Conservation (phyloP, 805 yeast genomes). For the Komagataella kurtzmanii region DNA sequence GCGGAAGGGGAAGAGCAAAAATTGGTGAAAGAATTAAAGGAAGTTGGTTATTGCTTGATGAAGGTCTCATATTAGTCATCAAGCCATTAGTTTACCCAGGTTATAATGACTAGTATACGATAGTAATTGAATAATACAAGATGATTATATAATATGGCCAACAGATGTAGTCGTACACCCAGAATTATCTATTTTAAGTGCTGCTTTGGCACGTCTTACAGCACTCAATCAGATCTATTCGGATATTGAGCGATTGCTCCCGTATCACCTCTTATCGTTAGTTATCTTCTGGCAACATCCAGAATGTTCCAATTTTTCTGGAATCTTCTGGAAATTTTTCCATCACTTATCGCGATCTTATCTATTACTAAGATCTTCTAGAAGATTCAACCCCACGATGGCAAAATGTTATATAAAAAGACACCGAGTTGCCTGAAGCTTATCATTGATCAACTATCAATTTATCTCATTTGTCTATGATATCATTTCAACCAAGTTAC, state of each 20-base stretch:
- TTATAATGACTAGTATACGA: too few relatives aligned
- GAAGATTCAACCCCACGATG: neutral
- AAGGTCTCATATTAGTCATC: too few relatives aligned
- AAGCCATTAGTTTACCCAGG: neutral
- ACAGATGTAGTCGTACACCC: neutral
- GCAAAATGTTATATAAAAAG: neutral
- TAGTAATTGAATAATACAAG: too few relatives aligned
- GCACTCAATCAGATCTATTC: neutral
- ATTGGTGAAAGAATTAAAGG: neutral
- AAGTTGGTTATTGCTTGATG: too few relatives aligned
- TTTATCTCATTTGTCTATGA: neutral
- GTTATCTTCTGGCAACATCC: neutral
- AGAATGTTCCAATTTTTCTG: neutral
- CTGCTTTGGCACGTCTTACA: neutral
- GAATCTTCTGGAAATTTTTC: neutral
- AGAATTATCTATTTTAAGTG: neutral
- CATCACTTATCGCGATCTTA: neutral
- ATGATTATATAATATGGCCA: too few relatives aligned
- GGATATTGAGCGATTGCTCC: neutral
- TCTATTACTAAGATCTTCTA: neutral
- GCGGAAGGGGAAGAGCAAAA: neutral
- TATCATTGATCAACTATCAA: neutral
- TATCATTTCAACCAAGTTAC: neutral
- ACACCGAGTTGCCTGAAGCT: neutral
- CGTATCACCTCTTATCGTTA: neutral